Evolutionary conservation across 192 early-diverging fungal species (phyloP), one percentile per base, ranked within the genome.

Genomic region (Geranomyces michiganensis): DNA sequence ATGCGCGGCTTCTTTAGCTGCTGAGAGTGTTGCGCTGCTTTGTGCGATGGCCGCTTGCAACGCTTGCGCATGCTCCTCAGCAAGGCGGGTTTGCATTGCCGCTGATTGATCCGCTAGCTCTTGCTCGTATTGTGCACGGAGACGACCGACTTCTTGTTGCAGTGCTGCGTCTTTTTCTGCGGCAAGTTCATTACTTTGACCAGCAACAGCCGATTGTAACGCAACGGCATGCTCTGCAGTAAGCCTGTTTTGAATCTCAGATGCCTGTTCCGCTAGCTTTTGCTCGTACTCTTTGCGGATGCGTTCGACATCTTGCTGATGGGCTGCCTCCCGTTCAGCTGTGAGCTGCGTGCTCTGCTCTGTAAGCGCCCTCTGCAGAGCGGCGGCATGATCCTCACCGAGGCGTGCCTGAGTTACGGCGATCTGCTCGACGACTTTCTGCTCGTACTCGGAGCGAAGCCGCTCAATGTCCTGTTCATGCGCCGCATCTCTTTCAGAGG

Each of bases 151-250:
- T 17, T 53, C 51, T 17, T 53, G n/a, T 53, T 53, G 19, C n/a
- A 24, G 51, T 53, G 51, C 51, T n/a, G 19, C 24, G 51, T 53
- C 51, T 15, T 53, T 53, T 17, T 53, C n/a, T 26, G 51, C 51
- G 4, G 51, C 24, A n/a, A 53, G 24, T 10, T 41, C 5, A 10
- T 41, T 10, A 10, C 36, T 10, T 41, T 41, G 36, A 10, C 36
- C 36, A 10, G 36, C 36, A 41, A 41, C 10, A 3, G 36, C 36
- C 5, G 36, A 41, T 10, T 41, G 36, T 10, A 41, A 10, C 10
- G 36, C 36, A 10, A 41, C 36, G 3, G 36, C 36, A 41, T 41
- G 36, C 36, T 41, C 36, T 41, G 3, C 5, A 3, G 36, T 7
- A 41, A 41, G 36, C 36, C 36, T 3, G 36, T 41, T 41, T 41